Percentiles rank a stretch among this genome's conserved stretches.
Conservation (phyloP, 164 flowering plant species). For the Liquidambar formosana region DNA sequence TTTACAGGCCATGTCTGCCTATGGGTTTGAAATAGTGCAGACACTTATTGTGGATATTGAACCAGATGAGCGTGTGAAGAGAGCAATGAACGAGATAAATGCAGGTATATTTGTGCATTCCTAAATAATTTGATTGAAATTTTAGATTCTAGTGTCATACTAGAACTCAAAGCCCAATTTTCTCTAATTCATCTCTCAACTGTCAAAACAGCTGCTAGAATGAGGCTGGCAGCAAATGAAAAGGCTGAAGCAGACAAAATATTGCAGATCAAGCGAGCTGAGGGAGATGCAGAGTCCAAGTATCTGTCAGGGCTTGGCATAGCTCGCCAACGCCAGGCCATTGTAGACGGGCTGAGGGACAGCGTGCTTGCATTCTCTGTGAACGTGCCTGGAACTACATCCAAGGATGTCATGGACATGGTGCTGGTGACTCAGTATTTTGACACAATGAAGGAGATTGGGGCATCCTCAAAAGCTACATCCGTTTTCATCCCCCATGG, state of each 20-base stretch:
- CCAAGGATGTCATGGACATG: slow-evolving; percentile 71
- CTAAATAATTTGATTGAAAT: no score
- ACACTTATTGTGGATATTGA: slow-evolving; percentile 16
- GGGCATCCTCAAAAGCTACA: slow-evolving; percentile 56
- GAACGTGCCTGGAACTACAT: slow-evolving; percentile 56
- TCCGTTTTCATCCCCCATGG: slow-evolving; percentile 65
- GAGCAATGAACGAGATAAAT: slow-evolving; percentile 27
- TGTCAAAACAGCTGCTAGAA: slow-evolving; percentile 6
- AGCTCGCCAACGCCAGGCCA: slow-evolving; percentile 44
- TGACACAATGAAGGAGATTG: slow-evolving; percentile 65
- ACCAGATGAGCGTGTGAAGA: slow-evolving; percentile 15
- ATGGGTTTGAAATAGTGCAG: slow-evolving; percentile 22
- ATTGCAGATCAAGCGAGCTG: slow-evolving; percentile 44
- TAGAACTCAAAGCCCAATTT: no score
- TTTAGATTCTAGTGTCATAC: no score
- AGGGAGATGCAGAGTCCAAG: slow-evolving; percentile 46
- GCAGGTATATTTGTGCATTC: slow-evolving; percentile 2
- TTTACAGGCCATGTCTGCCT: slow-evolving; percentile 21
- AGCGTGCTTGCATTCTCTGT: slow-evolving; percentile 57
- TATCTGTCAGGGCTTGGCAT: slow-evolving; percentile 43
- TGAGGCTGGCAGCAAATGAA: slow-evolving; percentile 46
- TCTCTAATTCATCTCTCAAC: no score
- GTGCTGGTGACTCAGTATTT: slow-evolving; percentile 65
- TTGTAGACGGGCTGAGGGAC: slow-evolving; percentile 51
- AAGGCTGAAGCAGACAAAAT: slow-evolving; percentile 48